phyloP scores from a whole-genome alignment of 306 rosid genomes.

The Betula pendula region DNA sequence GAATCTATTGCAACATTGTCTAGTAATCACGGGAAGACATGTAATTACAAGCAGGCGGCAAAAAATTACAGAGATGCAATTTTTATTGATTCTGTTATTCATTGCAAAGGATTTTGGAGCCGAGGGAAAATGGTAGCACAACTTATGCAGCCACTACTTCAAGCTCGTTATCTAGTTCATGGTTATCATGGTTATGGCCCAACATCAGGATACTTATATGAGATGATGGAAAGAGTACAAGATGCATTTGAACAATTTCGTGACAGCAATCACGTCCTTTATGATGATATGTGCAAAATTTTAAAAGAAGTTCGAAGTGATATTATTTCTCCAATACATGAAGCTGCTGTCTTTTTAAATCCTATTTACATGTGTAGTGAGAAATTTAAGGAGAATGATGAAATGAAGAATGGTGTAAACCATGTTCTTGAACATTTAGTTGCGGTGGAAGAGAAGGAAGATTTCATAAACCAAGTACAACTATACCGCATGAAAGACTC shows the following conservation, averaged over 20 bases:
- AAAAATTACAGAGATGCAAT: background rate
- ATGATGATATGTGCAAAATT: background rate
- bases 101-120: background rate
- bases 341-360: background rate
- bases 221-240: background rate
- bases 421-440: background rate
- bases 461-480: background rate
- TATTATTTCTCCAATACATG: slow-evolving; percentile 7
- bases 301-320: background rate
- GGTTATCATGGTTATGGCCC: background rate
- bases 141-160: background rate
- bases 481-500: background rate
- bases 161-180: background rate
- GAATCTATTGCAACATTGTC: background rate
- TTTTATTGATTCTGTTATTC: background rate
- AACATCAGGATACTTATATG: slow-evolving; percentile 4
- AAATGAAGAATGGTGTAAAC: background rate
- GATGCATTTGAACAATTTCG: background rate
- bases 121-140: background rate
- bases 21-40: background rate
- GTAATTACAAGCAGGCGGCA: background rate
- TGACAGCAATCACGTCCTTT: background rate
- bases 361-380: slow-evolving; percentile 1
- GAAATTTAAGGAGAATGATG: background rate
- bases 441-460: background rate